These are phyloP conservation scores for Colletotrichum karsti DNA, from an alignment of 2,329 filamentous ascomycete genomes.

Conservation along the genomic window DNA sequence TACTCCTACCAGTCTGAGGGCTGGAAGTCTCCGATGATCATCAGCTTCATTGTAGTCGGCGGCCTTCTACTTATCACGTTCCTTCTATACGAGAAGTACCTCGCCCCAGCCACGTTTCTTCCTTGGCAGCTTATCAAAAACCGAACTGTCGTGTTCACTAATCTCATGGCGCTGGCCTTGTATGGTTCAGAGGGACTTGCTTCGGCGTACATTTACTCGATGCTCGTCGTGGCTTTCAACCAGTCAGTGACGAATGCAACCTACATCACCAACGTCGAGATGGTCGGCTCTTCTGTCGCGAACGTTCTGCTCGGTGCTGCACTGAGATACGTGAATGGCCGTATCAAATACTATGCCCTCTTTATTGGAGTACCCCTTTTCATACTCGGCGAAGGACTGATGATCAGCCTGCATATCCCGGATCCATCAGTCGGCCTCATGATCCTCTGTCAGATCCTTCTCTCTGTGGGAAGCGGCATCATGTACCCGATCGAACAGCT, in stretches of 20 bases:
- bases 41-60: conserved; percentile 59
- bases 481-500: background rate
- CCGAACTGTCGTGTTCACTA: conserved; percentile 40
- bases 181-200: conserved; percentile 36
- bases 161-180: conserved; percentile 31
- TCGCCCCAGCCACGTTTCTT: conserved; percentile 61
- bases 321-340: background rate
- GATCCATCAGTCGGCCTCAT: background rate
- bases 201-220: conserved; percentile 36
- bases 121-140: conserved; percentile 53
- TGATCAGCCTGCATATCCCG: background rate
- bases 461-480: background rate
- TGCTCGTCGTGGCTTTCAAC: conserved; percentile 50
- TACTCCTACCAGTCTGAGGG: conserved; percentile 40
- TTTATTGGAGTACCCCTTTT: background rate
- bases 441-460: background rate
- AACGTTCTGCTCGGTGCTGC: background rate
- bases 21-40: conserved; percentile 54
- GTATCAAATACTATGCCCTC: background rate
- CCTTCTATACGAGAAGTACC: conserved; percentile 57
- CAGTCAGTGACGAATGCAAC: conserved; percentile 38
- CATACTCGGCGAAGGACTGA: background rate
- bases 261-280: conserved; percentile 42
- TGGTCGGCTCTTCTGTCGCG: conserved; percentile 39
- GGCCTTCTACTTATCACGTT: conserved; percentile 55